Base-by-base conservation (phyloP, 1,284 basidiomycete genomes). In the Leccinum solheimii region DNA sequence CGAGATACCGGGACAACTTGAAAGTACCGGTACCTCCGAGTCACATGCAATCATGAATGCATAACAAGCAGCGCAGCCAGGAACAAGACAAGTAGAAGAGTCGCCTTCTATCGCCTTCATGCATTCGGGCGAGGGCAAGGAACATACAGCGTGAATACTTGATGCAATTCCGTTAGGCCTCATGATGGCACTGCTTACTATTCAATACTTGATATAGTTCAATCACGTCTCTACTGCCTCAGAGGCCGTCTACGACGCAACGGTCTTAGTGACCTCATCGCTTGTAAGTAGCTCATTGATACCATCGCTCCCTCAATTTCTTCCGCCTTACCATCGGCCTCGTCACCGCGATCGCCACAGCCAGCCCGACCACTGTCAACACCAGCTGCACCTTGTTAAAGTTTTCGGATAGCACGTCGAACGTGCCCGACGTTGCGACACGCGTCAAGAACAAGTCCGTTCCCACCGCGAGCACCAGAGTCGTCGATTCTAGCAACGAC, bases 301-400 rank as follows among this genome's bases (percentile, higher is more conserved):
- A 92, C 90, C 90, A 93, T 64, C 79, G 80, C 71, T 89, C 88
- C 64, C 82, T 80, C 66, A 91, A 72, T 65, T 74, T 78, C 72
- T 89, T 92, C 71, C 82, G 77, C 67, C 75, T 74, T 19, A 92
- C 89, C 80, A 92, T 88, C 54, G 91, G 91, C 71, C 84, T 86
- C 11, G 90, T 88, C 40, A 96, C 74, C 19, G 86, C 71, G 62
- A 98, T 93, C 3, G 90, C 95, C 3, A 85, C 73, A 0, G 80
- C 81, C 59, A 99, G 76, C 0, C 84, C 93, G 0, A 79, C 77
- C 14, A 97, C 85, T 0, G 95, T 98, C 50, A 95, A 74, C 63
- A 97, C 84, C 32, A 99, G 81, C 76, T 99, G 97, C 0, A 80
- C 80, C 80, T 98, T 98, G 80, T 98, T 98, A 77, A 99, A 99